A percentile compares a stretch with the other conserved stretches of the same genome.
Conservation (phyloP, 352 stramenopile genomes). For the Ophiocytium majus region DNA sequence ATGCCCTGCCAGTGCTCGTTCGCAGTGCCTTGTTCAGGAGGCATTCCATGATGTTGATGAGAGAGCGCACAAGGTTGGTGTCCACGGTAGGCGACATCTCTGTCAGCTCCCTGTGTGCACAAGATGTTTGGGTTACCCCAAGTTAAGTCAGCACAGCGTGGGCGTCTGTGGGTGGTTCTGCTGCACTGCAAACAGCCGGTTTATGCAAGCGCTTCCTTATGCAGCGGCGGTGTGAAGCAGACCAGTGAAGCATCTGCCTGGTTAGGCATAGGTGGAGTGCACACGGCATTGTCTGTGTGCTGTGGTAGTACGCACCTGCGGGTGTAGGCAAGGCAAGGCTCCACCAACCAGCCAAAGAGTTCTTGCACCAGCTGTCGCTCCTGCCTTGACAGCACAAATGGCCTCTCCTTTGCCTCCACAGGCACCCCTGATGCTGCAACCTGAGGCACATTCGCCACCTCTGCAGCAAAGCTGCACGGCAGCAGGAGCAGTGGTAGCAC, state of each 20-base stretch:
- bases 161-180: no score
- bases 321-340: constrained; percentile 79
- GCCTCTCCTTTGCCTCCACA: background rate
- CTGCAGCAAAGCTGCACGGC: background rate
- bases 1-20: background rate
- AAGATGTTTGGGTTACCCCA: no score
- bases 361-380: constrained; percentile 70
- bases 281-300: no score
- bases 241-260: no score
- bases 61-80: constrained; percentile 77
- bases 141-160: no score
- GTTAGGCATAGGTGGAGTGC: no score
- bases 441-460: constrained; percentile 22
- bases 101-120: constrained; percentile 37
- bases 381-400: constrained; percentile 63
- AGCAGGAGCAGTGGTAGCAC: no score
- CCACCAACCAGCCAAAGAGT: constrained; percentile 78
- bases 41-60: constrained; percentile 69
- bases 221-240: no score
- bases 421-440: no score
- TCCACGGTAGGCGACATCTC: constrained; percentile 70
- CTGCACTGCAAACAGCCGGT: no score
- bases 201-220: no score
- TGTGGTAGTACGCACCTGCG: constrained; percentile 65
- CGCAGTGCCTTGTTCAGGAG: constrained; percentile 56